phyloP scores from a whole-genome alignment of 2,329 filamentous ascomycete species.

The Orbilia javanica region DNA sequence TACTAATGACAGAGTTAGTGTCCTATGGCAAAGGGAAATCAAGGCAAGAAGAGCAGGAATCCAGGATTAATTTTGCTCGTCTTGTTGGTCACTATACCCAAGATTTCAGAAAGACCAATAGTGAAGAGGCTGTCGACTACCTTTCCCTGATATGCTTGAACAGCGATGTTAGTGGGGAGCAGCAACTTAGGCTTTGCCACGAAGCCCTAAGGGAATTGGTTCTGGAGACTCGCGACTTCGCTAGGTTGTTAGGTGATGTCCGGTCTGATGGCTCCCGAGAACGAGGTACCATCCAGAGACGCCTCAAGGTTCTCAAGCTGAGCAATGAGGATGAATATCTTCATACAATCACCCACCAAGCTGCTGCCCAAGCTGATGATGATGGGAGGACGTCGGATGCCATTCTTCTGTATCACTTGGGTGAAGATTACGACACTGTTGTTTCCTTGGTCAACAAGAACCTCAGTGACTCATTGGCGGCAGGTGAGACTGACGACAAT shows the following conservation, averaged over 20 bases:
- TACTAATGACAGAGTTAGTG: slow-evolving; percentile 65
- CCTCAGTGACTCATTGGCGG: slow-evolving; percentile 86
- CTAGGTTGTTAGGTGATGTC: slow-evolving; percentile 91
- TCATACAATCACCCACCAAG: slow-evolving; percentile 90
- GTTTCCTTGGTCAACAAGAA: slow-evolving; percentile 88
- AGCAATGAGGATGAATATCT: slow-evolving; percentile 85
- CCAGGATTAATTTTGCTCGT: slow-evolving; percentile 93
- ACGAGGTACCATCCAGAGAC: slow-evolving; percentile 86
- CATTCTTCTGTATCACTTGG: slow-evolving; percentile 92
- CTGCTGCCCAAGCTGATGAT: slow-evolving; percentile 91
- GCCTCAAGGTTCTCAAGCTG: slow-evolving; percentile 83
- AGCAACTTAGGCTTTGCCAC: slow-evolving; percentile 86
- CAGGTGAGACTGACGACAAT: slow-evolving; percentile 83
- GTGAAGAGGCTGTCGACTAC: slow-evolving; percentile 92
- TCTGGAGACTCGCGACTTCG: slow-evolving; percentile 96
- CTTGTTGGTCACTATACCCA: slow-evolving; percentile 95
- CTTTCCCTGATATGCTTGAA: slow-evolving; percentile 92
- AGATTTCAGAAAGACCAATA: slow-evolving; percentile 91
- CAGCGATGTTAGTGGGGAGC: slow-evolving; percentile 79
- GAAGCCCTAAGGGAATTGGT: slow-evolving; percentile 93
- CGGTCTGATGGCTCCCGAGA: slow-evolving; percentile 86
- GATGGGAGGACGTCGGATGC: slow-evolving; percentile 93
- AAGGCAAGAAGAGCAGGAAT: slow-evolving; percentile 68
- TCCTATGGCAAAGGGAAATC: slow-evolving; percentile 66
- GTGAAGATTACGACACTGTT: slow-evolving; percentile 95